These are phyloP conservation scores for Aureobasidium mangrovei DNA, from an alignment of 2,329 filamentous ascomycete species.

Conservation along the genomic window DNA sequence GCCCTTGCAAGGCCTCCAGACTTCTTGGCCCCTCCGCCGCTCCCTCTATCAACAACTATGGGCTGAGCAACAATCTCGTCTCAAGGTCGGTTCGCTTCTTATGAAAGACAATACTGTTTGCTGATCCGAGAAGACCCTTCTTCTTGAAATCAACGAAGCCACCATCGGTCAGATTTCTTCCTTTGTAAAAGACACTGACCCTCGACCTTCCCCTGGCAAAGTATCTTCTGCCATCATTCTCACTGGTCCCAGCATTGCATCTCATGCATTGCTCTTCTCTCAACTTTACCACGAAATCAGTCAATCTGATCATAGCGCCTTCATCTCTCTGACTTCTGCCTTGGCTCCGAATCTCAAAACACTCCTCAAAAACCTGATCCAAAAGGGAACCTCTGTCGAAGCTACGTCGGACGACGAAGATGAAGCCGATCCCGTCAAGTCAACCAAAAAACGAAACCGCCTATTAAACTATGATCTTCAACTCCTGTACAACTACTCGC, in stretches of 20 bases:
- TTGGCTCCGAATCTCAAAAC: conserved; percentile 68
- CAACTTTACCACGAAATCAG: conserved; percentile 47
- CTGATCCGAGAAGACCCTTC: conserved; percentile 23
- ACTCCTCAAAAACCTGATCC: conserved; percentile 63
- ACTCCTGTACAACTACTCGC: conserved; percentile 54
- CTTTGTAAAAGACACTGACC: conserved; percentile 23
- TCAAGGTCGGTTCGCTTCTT: conserved; percentile 41
- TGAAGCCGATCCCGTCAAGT: conserved; percentile 32
- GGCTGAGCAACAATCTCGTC: conserved; percentile 53
- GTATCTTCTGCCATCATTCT: conserved; percentile 65
- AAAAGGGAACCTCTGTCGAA: conserved; percentile 48
- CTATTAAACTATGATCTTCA: conserved; percentile 73
- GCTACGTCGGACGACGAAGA: conserved; percentile 44
- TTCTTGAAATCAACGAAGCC: conserved; percentile 32
- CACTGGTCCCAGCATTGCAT: conserved; percentile 69
- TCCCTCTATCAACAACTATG: conserved; percentile 55
- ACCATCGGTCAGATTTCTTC: conserved; percentile 30
- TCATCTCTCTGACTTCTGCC: conserved; percentile 59
- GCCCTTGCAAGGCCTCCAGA: conserved; percentile 23
- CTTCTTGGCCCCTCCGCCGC: conserved; percentile 44
- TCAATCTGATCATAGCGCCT: conserved; percentile 34
- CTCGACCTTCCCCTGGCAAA: conserved; percentile 30
- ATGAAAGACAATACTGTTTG: conserved; percentile 15
- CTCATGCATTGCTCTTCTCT: conserved; percentile 64
- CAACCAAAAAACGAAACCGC: conserved; percentile 46